A percentile compares a stretch with the other conserved stretches of the same genome.
These are phyloP conservation scores for Gossypium australe DNA, from an alignment of 345 rosid genomes.

Conservation along the genomic window DNA sequence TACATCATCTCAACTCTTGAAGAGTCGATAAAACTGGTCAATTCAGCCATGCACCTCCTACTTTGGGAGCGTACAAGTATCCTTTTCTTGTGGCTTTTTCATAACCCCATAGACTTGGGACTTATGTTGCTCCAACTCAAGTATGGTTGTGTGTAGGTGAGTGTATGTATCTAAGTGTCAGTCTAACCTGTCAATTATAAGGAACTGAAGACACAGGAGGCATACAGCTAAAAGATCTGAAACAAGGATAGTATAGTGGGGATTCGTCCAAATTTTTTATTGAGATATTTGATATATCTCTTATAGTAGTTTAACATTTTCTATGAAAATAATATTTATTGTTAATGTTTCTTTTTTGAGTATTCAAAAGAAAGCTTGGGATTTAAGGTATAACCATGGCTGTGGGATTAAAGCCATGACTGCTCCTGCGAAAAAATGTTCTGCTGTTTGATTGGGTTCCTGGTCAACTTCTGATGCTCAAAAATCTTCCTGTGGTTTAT, in stretches of 20 bases:
- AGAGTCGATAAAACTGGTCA: conserved; percentile 77
- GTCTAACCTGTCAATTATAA: neutral
- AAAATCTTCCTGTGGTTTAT: neutral
- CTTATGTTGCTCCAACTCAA: neutral
- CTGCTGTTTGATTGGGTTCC: neutral
- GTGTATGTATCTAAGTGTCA: neutral
- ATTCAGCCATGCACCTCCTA: conserved; percentile 75
- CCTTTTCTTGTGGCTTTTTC: conserved; percentile 38
- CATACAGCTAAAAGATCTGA: neutral
- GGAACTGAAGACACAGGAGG: neutral
- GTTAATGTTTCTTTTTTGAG: neutral
- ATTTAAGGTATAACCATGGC: neutral
- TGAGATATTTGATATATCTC: too few species aligned
- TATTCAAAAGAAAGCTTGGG: neutral
- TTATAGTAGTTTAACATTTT: neutral
- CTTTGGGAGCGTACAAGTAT: conserved; percentile 90
- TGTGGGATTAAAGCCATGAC: neutral
- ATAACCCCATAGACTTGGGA: neutral
- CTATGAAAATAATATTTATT: neutral
- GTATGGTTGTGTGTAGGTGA: neutral
- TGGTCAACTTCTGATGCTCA: neutral
- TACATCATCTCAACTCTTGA: conserved; percentile 85
- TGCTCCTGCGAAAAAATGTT: neutral
- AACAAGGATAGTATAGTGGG: too few species aligned
- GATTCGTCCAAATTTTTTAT: too few species aligned